These are phyloP conservation scores for Bolboschoenus planiculmis DNA, from an alignment of 176 grass and related monocot genomes.

Conservation along the genomic window DNA sequence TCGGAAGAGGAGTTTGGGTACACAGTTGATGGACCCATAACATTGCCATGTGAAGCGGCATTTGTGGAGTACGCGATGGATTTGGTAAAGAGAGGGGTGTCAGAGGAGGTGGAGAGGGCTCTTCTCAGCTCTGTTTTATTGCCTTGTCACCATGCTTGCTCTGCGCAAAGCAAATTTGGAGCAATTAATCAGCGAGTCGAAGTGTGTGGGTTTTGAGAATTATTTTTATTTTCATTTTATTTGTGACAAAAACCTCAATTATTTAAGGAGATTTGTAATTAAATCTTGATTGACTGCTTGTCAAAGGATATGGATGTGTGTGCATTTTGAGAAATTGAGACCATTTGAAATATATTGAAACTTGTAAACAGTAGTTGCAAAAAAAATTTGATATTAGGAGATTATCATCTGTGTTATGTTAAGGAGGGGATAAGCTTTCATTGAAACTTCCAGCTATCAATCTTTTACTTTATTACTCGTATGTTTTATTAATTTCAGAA, in stretches of 20 bases:
- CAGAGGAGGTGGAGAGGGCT: no score
- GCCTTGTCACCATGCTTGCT: constrained; percentile 25
- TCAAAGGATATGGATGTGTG: background rate
- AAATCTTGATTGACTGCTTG: background rate
- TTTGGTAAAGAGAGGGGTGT: no score
- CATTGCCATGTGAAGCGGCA: no score
- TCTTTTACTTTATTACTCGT: no score
- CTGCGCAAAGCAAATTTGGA: background rate
- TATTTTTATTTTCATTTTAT: background rate
- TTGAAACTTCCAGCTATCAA: no score
- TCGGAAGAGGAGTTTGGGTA: no score
- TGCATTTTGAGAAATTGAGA: background rate
- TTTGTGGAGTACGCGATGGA: no score
- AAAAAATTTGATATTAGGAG: no score
- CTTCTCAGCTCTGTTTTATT: constrained; percentile 44
- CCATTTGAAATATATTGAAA: background rate
- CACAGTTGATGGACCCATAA: no score
- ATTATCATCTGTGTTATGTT: no score
- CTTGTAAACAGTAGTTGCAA: background rate
- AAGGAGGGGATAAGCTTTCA: no score
- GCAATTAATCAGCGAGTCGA: background rate
- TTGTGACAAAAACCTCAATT: background rate
- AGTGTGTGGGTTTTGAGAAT: background rate
- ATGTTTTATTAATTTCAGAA: no score
- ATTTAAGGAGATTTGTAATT: background rate